Evolutionary conservation across 2,329 filamentous ascomycete species (phyloP), one percentile per base, ranked within the genome.

Genomic region (Pleoardoris graminearum): DNA sequence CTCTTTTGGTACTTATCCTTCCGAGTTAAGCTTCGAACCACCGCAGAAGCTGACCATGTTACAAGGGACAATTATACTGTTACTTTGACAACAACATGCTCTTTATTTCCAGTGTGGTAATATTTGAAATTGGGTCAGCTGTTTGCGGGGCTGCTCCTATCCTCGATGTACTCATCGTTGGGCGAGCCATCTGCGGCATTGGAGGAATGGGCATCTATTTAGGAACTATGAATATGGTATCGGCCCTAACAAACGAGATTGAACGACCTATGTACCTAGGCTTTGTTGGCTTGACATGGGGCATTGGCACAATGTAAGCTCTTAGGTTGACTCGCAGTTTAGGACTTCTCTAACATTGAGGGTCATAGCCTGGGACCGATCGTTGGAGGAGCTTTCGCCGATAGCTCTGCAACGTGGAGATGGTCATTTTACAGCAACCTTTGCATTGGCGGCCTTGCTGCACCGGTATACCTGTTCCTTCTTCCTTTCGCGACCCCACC

Each of bases 21-120:
- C 25, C 25, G 25, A 27, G 25, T 5, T 10, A 27, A 27, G 25
- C 25, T 27, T 10, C 25, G 25, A 6, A 27, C 10, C 10, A 10
- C 25, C 25, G 5, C 25, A 27, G 25, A 27, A 5, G 25, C 25
- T 27, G 25, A 27, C 25, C 10, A 27, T 27, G 25, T 10, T 27
- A 27, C 25, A 27, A 10, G 25, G 10, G 25, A 27, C 25, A 27
- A 10, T 27, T 27, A 10, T 27, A 27, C 25, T 27, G 25, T 27
- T 27, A 27, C 3, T 80, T 80, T 60, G 68, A 79, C 46, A 66
- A 70, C n/a, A 81, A 81, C 59, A 75, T 65, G 67, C 52, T 79
- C 4, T 74, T 68, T 44, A 54, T 76, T n/a, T 27, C 23, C 21
- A 23, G 16, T 25, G 17, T 55, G 5, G 12, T 67, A 10, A 47